phyloP scores from a whole-genome alignment of 306 rosid species.

The Amphicarpaea edgeworthii region DNA sequence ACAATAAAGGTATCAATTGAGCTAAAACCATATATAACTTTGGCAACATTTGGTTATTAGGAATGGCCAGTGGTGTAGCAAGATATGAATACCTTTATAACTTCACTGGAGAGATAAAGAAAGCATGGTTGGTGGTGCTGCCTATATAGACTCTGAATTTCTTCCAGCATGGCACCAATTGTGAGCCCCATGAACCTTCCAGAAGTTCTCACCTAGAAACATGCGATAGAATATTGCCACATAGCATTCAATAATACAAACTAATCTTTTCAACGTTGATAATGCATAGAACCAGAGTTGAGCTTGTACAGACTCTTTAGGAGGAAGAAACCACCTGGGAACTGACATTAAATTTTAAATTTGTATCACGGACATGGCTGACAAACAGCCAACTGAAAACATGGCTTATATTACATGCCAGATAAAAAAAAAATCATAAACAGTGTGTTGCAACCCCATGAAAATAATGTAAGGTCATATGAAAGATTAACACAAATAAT shows the following conservation, averaged over 20 bases:
- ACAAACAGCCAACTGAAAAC: slow-evolving; percentile 47
- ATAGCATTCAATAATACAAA: slow-evolving; percentile 53
- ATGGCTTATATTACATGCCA: slow-evolving; percentile 25
- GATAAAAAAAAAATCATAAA: slow-evolving; percentile 14
- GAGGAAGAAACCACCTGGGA: slow-evolving; percentile 52
- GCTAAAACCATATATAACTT: slow-evolving; percentile 19
- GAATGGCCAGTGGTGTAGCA: slow-evolving; percentile 6
- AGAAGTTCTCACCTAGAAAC: slow-evolving; percentile 94
- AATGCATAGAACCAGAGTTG: slow-evolving; percentile 49
- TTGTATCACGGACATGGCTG: slow-evolving; percentile 46
- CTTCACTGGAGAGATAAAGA: slow-evolving; percentile 98
- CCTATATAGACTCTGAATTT: slow-evolving; percentile 89
- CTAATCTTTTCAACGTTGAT: slow-evolving; percentile 48
- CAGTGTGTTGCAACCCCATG: slow-evolving; percentile 4
- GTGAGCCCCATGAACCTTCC: slow-evolving; percentile 96
- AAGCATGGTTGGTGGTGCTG: slow-evolving; percentile 98
- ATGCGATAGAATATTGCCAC: slow-evolving; percentile 51
- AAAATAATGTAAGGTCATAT: slow-evolving; percentile 13
- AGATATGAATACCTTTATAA: slow-evolving; percentile 78
- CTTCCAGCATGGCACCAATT: slow-evolving; percentile 97
- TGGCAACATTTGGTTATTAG: not conserved
- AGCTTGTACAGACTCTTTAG: slow-evolving; percentile 52
- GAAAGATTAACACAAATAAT: slow-evolving; percentile 6
- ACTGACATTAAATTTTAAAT: slow-evolving; percentile 51
- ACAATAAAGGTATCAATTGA: slow-evolving; percentile 23